phyloP scores from a whole-genome alignment of 2,329 filamentous ascomycete species.

The Pestalotiopsis sp. region DNA sequence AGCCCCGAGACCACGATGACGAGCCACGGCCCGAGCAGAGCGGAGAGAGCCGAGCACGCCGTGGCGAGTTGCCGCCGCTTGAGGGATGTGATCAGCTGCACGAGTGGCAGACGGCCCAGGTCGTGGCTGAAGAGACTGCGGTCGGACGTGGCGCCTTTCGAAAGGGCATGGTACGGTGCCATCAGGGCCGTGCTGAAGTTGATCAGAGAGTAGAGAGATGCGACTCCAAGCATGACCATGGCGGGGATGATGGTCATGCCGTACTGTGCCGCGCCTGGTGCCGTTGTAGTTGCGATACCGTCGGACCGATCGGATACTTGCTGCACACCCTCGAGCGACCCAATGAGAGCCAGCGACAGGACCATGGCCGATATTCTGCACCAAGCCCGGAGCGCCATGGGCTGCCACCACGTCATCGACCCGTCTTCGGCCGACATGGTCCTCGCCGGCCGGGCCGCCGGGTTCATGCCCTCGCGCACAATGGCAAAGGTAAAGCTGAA shows the following conservation, averaged over 20 bases:
- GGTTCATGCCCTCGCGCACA: background rate
- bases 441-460: background rate
- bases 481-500: background rate
- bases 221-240: background rate
- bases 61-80: background rate
- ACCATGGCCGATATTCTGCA: background rate
- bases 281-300: background rate
- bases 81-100: background rate
- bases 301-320: background rate
- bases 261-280: background rate
- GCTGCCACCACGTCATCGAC: constrained; percentile 6
- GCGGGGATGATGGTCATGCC: background rate
- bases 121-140: constrained; percentile 3
- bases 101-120: constrained; percentile 6
- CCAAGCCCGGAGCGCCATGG: background rate
- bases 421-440: background rate
- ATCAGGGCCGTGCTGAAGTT: constrained; percentile 5
- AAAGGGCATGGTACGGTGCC: constrained; percentile 2
- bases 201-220: background rate
- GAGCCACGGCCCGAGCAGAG: background rate
- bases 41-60: background rate
- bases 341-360: background rate
- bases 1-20: constrained; percentile 9
- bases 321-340: constrained; percentile 7
- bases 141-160: background rate